Base-by-base conservation (phyloP, 2,329 filamentous ascomycete genomes). In the Aspergillus sergii region DNA sequence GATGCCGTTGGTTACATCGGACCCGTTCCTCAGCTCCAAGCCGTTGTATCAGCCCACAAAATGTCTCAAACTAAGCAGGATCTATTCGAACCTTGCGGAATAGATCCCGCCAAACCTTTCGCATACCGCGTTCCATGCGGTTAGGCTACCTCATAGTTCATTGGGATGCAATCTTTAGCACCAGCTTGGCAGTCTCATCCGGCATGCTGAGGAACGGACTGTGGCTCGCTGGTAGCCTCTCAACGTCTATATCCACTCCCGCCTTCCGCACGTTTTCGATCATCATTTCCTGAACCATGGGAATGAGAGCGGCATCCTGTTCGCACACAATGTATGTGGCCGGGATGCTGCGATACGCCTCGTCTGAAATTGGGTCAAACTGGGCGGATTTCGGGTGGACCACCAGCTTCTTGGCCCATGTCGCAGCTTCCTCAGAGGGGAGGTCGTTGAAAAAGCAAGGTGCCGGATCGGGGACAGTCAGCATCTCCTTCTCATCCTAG, bases 261-360 rank as follows among this genome's bases (percentile, higher is more conserved):
- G 30, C 51, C 19, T 54, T 54, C 12, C 32, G 26, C 51, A 54
- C 51, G 10, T 54, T 36, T n/a, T 36, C n/a, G 14, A 46, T 19
- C 51, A 61, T 45, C 32, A 57, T 26, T 21, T 61, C 59, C 32
- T 61, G 59, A 6, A 61, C 16, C 28, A 32, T 19, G 11, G 41
- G 59, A 19, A 39, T 30, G 7, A 61, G 39, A 4, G n/a, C 59
- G 32, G 36, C 36, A n/a, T 61, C 59, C 6, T 61, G 34, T 19
- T 61, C 59, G 39, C 59, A 61, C 12, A 61, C 26, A 34, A 61
- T 61, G 21, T 61, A 61, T 16, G 59, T 54, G 7, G 59, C 5
- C 8, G 59, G 59, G 7, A 32, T 57, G 43, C n/a, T 45, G 28
- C 51, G 59, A 23, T 54, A 61, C 53, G 59, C 50, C 34, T 61